Evolutionary conservation across 768 basidiomycete species (phyloP).

Genomic region (Lenzites betulinus): DNA sequence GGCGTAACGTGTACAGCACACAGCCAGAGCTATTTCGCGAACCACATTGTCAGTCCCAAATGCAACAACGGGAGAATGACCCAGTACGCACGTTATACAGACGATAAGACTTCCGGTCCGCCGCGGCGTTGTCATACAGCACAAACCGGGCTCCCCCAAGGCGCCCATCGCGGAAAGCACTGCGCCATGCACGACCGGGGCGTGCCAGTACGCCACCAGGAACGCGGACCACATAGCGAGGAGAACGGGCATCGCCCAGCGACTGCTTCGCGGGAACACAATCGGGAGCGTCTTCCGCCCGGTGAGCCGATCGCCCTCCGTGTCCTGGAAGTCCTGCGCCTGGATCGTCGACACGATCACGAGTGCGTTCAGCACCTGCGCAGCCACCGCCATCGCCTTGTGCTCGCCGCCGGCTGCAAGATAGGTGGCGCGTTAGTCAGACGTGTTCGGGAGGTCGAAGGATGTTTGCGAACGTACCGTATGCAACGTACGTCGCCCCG

Average conservation of each 20-base stretch:
- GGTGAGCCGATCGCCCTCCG: slow-evolving; percentile 4
- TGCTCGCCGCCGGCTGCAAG: not conserved
- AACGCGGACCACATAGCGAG: slow-evolving; percentile 7
- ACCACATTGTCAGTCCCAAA: not conserved
- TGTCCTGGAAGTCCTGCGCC: slow-evolving; percentile 16
- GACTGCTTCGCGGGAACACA: slow-evolving; percentile 5
- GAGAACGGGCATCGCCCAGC: not conserved
- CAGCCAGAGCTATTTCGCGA: slow-evolving; percentile 7
- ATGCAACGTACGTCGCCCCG: slow-evolving; percentile 35
- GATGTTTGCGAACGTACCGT: slow-evolving; percentile 10
- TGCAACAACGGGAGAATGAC: not conserved
- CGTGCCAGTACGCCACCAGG: slow-evolving; percentile 2
- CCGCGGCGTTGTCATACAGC: not conserved
- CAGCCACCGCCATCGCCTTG: not conserved
- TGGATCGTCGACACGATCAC: slow-evolving; percentile 17
- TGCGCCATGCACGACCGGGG: not conserved
- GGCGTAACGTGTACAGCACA: slow-evolving; percentile 13
- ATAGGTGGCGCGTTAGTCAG: not conserved
- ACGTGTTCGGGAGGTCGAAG: no score
- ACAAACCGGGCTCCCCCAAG: slow-evolving; percentile 3
- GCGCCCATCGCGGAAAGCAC: not conserved
- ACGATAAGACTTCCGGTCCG: slow-evolving; percentile 5
- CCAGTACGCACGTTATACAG: slow-evolving; percentile 17
- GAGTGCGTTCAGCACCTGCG: slow-evolving; percentile 10
- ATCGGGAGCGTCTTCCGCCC: slow-evolving; percentile 12